Evolutionary conservation across 805 yeast genomes (phyloP).

Genomic region (Brettanomyces custersianus): DNA sequence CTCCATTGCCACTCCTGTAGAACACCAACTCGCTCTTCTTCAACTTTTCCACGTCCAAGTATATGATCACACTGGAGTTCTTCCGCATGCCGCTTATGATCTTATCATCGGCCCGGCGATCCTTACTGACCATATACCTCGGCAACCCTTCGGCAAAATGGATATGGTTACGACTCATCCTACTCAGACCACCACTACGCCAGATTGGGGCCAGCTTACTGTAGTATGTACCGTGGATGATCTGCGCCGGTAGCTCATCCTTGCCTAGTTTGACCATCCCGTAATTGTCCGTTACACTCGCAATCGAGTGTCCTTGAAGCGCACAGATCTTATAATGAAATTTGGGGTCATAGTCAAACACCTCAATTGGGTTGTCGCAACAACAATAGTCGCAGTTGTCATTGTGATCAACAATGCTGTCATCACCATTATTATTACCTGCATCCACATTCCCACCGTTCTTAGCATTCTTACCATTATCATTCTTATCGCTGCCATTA

Average conservation of each 20-base stretch:
- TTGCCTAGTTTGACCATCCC: slow-evolving; percentile 11
- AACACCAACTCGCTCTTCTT: slow-evolving; percentile 37
- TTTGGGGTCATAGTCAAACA: slow-evolving; percentile 5
- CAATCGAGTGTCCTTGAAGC: slow-evolving; percentile 83
- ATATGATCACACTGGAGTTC: slow-evolving; percentile 50
- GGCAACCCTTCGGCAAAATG: slow-evolving; percentile 68
- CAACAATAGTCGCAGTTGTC: not conserved
- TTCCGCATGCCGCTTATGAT: slow-evolving; percentile 70
- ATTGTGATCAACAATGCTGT: not conserved
- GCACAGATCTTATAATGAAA: slow-evolving; percentile 57
- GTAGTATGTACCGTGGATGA: slow-evolving; percentile 75
- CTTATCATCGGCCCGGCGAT: slow-evolving; percentile 18
- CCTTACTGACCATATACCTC: not conserved
- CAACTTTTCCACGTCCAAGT: slow-evolving; percentile 46
- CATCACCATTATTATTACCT: not conserved
- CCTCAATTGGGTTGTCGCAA: slow-evolving; percentile 4
- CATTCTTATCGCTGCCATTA: slow-evolving; percentile 1
- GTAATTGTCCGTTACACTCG: slow-evolving; percentile 30
- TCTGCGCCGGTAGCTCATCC: slow-evolving; percentile 37
- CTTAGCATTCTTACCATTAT: not conserved
- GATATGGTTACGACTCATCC: slow-evolving; percentile 75
- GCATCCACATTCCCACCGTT: not conserved
- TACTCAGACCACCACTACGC: slow-evolving; percentile 46
- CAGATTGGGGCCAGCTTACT: slow-evolving; percentile 39
- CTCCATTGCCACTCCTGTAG: slow-evolving; percentile 64